Evolutionary conservation across 2,329 filamentous ascomycete species (phyloP), one percentile per base, ranked within the genome.

Genomic region (Pseudogymnoascus destructans): DNA sequence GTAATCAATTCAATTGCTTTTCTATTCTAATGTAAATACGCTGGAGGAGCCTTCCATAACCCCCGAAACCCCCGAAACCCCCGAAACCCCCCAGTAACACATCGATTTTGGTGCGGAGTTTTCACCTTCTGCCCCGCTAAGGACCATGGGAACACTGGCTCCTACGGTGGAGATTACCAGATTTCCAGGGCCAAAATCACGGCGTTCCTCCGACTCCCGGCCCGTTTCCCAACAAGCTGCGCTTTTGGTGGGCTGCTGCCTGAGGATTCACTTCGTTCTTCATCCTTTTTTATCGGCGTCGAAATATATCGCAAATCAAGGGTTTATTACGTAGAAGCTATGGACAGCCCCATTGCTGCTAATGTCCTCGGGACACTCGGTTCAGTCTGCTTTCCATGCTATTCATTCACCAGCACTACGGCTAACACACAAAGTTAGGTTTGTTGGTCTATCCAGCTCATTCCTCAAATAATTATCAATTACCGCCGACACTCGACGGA

Each of bases 401-500:
- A 19, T 36, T 57, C 68, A 65, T 69, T 81, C 25, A 27, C 25
- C 25, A 27, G 25, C 25, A 27, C 25, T 27, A 27, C 25, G 25
- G 40, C 52, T 55, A 46, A 57, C 36, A 23, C 13, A 27, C 21
- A n/a, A 66, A 87, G 77, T 27, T 27, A 27, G 25, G 25, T 27
- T 73, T 27, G 25, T 27, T 27, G 25, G 25, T 27, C 25, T 6
- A 27, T 27, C 25, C 25, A 27, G 25, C 25, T 87, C 23, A 77
- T 87, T 23, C 84, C 85, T 0, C 85, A 88, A 66, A 86, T 87
- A 55, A 68, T 83, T 32, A 78, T 86, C 64, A 88, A 88, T 65
- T 81, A 84, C 64, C 76, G 79, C 3, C 74, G 84, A 1, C 82
- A 86, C 67, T 76, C 85, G 72, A 82, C 83, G 1, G 78, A 74